phyloP scores from a whole-genome alignment of 768 basidiomycete species.

The Mycena maculata region DNA sequence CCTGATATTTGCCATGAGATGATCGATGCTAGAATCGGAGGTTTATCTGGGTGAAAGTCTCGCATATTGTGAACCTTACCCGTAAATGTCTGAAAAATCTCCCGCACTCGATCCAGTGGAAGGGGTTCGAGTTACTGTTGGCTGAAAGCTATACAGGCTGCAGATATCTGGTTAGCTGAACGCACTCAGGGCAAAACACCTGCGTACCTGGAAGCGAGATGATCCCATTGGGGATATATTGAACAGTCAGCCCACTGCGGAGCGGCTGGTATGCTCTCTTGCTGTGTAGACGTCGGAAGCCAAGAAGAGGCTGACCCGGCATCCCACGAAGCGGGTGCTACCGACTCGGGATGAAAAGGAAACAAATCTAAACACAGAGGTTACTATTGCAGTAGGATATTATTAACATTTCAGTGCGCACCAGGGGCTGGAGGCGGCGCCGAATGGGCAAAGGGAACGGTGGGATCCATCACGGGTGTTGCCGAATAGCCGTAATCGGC shows the following conservation, averaged over 20 bases:
- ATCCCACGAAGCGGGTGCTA: constrained; percentile 2
- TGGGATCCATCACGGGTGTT: not conserved
- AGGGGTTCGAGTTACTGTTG: not conserved
- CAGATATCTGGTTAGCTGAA: constrained; percentile 2
- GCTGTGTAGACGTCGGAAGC: not conserved
- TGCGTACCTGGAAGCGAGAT: not conserved
- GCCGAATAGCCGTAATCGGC: constrained; percentile 2
- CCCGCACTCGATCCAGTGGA: not conserved
- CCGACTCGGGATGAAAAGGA: not conserved
- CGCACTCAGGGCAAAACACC: not conserved
- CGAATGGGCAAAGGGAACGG: not conserved
- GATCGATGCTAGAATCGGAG: constrained; percentile 5
- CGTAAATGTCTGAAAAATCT: not conserved
- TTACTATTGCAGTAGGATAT: not conserved
- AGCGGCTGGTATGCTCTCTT: not conserved
- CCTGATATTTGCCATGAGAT: constrained; percentile 4
- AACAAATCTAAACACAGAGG: constrained; percentile 5
- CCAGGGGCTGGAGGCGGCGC: constrained; percentile 4
- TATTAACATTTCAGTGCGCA: not conserved
- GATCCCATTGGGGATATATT: constrained; percentile 12
- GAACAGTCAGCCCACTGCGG: not conserved
- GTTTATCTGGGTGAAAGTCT: not conserved
- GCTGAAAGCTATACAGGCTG: constrained; percentile 7
- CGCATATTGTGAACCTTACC: not conserved
- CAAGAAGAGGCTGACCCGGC: not conserved